phyloP scores from a whole-genome alignment of 306 rosid genomes.

The Canavalia gladiata region DNA sequence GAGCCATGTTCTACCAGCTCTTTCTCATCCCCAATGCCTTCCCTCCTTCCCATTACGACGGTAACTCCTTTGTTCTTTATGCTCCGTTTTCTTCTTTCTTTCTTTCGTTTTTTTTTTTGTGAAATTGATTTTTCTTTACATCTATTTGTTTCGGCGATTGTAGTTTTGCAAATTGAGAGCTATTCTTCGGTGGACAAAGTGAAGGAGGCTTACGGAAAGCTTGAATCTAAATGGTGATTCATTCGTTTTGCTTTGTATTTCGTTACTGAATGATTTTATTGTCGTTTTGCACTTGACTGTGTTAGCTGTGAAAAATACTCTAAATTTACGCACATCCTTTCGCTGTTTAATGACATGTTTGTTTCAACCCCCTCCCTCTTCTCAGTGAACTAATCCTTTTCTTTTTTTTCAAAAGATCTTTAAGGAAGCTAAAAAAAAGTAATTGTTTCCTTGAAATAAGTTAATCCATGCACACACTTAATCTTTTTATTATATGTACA shows the following conservation, averaged over 20 bases:
- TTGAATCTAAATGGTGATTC: constrained; percentile 69
- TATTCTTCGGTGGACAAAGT: constrained; percentile 71
- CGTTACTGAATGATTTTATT: background rate
- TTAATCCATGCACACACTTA: background rate
- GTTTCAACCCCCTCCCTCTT: too few species aligned
- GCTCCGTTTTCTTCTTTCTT: background rate
- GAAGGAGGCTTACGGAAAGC: constrained; percentile 66
- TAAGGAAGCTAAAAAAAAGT: background rate
- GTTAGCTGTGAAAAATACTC: background rate
- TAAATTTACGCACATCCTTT: background rate
- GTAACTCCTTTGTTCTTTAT: constrained; percentile 43
- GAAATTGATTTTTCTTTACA: background rate
- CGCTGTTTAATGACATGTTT: too few species aligned
- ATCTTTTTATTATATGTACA: background rate
- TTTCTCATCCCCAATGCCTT: constrained; percentile 79
- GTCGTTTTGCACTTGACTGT: constrained; percentile 22
- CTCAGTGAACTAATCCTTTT: too few species aligned
- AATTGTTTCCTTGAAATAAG: background rate
- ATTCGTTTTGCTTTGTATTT: background rate
- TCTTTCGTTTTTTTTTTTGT: background rate
- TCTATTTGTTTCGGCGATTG: constrained; percentile 27
- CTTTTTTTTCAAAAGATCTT: too few species aligned
- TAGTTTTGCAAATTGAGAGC: constrained; percentile 68
- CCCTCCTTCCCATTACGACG: constrained; percentile 86
- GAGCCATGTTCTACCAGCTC: constrained; percentile 81